A percentile compares a stretch with the other conserved stretches of the same genome.
Evolutionary conservation across 148 eudicot genomes (phyloP).

Genomic region (Silene conica): DNA sequence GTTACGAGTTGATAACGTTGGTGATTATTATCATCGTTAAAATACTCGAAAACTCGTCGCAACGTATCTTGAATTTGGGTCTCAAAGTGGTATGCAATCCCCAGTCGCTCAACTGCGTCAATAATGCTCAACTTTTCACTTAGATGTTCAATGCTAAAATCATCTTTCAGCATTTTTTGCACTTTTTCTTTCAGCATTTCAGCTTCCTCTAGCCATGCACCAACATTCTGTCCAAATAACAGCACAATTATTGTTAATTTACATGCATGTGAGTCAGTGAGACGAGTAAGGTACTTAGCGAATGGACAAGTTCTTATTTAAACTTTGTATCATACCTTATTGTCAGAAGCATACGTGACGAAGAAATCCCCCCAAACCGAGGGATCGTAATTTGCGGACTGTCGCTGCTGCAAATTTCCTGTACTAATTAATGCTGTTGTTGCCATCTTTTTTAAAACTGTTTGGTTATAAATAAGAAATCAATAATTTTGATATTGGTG

Average conservation of each 20-base stretch:
- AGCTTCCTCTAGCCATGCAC: conserved; percentile 8
- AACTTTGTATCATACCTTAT: not conserved
- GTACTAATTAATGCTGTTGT: not conserved
- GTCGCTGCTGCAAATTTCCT: not conserved
- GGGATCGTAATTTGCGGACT: not conserved
- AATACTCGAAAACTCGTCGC: conserved; percentile 9
- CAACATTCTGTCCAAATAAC: not conserved
- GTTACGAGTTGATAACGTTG: conserved; percentile 20
- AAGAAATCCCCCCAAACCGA: conserved; percentile 9
- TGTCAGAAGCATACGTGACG: conserved; percentile 1
- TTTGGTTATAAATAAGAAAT: no score
- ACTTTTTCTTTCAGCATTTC: not conserved
- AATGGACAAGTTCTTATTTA: no score
- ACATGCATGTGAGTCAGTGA: not conserved
- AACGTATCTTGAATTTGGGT: conserved; percentile 25
- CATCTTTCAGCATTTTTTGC: not conserved
- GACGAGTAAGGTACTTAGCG: not conserved
- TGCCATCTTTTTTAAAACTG: no score
- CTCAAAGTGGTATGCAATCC: conserved; percentile 41
- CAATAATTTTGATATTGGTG: not conserved
- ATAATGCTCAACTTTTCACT: conserved; percentile 11
- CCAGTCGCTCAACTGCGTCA: conserved; percentile 40
- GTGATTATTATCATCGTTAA: not conserved
- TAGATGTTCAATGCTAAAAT: not conserved
- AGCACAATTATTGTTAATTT: not conserved